Percentiles rank a stretch among this genome's conserved stretches.
Conservation (phyloP, 2,329 filamentous ascomycete genomes). For the Sporothrix brunneoviolacea region DNA sequence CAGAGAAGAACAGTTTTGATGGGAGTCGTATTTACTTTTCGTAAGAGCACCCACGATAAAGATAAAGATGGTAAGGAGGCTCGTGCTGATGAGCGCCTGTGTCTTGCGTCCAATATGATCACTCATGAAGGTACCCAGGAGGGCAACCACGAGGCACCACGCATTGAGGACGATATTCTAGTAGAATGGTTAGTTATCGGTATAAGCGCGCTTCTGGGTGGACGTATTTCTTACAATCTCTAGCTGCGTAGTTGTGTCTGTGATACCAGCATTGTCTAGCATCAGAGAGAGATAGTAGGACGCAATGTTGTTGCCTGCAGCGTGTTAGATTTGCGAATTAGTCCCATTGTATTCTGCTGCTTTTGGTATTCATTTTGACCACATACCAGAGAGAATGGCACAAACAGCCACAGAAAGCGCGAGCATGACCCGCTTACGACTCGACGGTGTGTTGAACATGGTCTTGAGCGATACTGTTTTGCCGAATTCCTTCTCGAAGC, state of each 20-base stretch:
- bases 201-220: too few relatives aligned
- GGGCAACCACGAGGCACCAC: slow-evolving; percentile 14
- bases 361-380: too few relatives aligned
- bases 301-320: slow-evolving; percentile 14
- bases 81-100: neutral
- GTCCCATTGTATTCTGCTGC: neutral
- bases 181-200: neutral
- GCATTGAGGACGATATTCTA: slow-evolving; percentile 14
- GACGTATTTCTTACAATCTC: slow-evolving; percentile 8
- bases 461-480: neutral
- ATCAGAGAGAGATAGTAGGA: slow-evolving; percentile 14
- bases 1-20: too few relatives aligned
- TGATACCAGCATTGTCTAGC: slow-evolving; percentile 9
- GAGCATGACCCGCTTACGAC: slow-evolving; percentile 6
- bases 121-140: slow-evolving; percentile 19
- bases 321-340: neutral
- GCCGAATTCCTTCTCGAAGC: neutral
- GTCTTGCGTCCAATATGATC: slow-evolving; percentile 20
- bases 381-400: too few relatives aligned
- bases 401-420: slow-evolving; percentile 5
- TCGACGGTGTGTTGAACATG: neutral
- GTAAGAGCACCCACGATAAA: slow-evolving; percentile 33
- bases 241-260: slow-evolving; percentile 11
- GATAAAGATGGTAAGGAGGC: slow-evolving; percentile 4
- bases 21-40: too few relatives aligned